Percentiles rank a stretch among this genome's conserved stretches.
These are phyloP conservation scores for Epichloe brachyelytri DNA, from an alignment of 2,329 filamentous ascomycete genomes.

Conservation along the genomic window DNA sequence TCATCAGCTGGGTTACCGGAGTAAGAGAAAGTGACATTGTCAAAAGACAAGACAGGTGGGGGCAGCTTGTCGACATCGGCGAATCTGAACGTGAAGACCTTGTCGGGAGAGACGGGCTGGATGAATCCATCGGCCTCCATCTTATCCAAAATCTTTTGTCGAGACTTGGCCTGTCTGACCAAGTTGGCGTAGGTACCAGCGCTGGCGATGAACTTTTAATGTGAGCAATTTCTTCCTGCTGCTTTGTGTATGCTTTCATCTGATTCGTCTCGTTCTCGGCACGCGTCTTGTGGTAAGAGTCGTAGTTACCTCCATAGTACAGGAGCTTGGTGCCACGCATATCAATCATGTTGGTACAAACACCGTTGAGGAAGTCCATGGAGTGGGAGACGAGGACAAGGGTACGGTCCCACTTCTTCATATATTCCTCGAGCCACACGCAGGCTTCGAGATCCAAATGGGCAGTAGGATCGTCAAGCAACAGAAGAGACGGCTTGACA, in stretches of 20 bases:
- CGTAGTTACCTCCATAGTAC: conserved; percentile 99
- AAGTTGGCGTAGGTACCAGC: conserved; percentile 99
- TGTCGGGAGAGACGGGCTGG: conserved; percentile 72
- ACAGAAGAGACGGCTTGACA: conserved; percentile 88
- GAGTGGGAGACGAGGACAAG: conserved; percentile 94
- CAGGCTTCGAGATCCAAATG: conserved; percentile 99
- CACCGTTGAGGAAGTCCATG: conserved; percentile 98
- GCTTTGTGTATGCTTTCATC: conserved; percentile 97
- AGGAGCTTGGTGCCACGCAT: conserved; percentile 81
- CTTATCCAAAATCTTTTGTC: conserved; percentile 99
- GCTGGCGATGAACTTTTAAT: conserved; percentile 99
- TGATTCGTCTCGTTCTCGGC: conserved; percentile 94
- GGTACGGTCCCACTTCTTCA: conserved; percentile 99
- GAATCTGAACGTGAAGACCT: conserved; percentile 94
- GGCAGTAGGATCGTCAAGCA: conserved; percentile 96
- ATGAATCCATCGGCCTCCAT: conserved; percentile 99
- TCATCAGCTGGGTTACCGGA: conserved; percentile 81
- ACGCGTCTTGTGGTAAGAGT: conserved; percentile 91
- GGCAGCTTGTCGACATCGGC: conserved; percentile 99
- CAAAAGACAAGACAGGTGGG: conserved; percentile 88
- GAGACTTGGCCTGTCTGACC: conserved; percentile 95
- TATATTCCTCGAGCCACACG: conserved; percentile 98
- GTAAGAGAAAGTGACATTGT: conserved; percentile 97
- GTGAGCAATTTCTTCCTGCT: conserved; percentile 97
- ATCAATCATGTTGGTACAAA: conserved; percentile 97